Base-by-base conservation (phyloP, 257 asterid species). In the Cinchona pubescens region DNA sequence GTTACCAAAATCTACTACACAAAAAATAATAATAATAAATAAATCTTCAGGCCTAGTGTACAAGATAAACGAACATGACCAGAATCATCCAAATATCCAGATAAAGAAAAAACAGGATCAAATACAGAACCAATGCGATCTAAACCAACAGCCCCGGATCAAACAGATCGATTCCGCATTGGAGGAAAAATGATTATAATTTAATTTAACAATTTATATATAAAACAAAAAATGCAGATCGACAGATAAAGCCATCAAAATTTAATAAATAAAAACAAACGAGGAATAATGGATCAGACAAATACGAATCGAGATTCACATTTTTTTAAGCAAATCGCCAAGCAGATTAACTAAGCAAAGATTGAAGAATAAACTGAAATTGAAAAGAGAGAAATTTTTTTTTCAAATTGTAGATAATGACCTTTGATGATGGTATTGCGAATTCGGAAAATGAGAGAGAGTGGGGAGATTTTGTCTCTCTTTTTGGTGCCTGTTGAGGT, bases 381-480 rank as follows among this genome's bases (percentile, higher is more conserved):
- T 25, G 42, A 75, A 76, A n/a, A 56, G 60, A 21, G 0, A 70
- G 48, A 32, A 37, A n/a, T n/a, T n/a, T n/a, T n/a, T n/a, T n/a
- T n/a, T n/a, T n/a, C n/a, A n/a, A n/a, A n/a, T n/a, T 9, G 16
- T 43, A 3, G 64, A 51, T 40, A 0, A n/a, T 14, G 6, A 73
- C 77, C 61, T 61, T n/a, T n/a, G n/a, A n/a, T n/a, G n/a, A n/a
- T n/a, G 45, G 30, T 37, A 34, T 45, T 51, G 69, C 3, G 63
- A 6, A 43, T 30, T 51, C 60, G 67, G 19, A 69, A 9, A 49
- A 19, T 29, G 56, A 56, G 56, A 75, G 40, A 58, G 14, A 55
- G 3, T n/a, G n/a, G n/a, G n/a, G n/a, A n/a, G 4, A 18, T 40
- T 30, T 51, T 51, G 37, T 42, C 37, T 6, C 55, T 27, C 42